A percentile compares a stretch with the other conserved stretches of the same genome.
Evolutionary conservation across 208 protist genomes (phyloP).

Genomic region (Novymonas esmeraldas): DNA sequence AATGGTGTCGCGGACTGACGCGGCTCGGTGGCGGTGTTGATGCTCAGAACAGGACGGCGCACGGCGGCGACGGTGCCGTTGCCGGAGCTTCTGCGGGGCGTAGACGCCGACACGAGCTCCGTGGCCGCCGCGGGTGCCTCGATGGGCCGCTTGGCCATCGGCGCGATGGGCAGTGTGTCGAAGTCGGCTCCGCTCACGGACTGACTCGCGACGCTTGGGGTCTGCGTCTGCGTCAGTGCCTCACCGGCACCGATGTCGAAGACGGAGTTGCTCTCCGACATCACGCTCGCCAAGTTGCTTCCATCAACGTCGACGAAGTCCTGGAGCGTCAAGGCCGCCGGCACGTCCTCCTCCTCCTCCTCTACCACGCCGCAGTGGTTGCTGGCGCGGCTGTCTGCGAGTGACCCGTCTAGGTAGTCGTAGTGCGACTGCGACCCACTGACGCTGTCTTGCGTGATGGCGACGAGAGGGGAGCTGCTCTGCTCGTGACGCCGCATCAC

Average conservation of each 20-base stretch:
- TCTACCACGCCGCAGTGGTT: neutral
- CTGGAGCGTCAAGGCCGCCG: conserved; percentile 21
- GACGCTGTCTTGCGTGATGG: conserved; percentile 2
- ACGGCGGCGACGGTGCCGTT: neutral
- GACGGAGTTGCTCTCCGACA: conserved; percentile 28
- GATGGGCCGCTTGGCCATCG: conserved; percentile 24
- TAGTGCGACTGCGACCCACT: conserved; percentile 18
- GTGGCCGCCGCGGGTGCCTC: conserved; percentile 5
- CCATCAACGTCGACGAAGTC: conserved; percentile 25
- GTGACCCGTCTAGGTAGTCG: conserved; percentile 28
- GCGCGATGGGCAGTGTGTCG: conserved; percentile 27
- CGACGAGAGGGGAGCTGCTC: conserved; percentile 14
- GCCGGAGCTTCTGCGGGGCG: no score
- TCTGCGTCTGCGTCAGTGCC: conserved; percentile 7
- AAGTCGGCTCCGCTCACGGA: conserved; percentile 34
- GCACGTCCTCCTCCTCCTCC: neutral
- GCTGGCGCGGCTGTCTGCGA: conserved; percentile 9
- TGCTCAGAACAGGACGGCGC: neutral
- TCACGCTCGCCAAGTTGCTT: conserved; percentile 14
- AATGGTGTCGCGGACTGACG: conserved; percentile 9
- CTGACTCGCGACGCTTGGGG: conserved; percentile 25
- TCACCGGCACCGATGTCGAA: conserved; percentile 29
- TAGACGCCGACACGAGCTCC: neutral
- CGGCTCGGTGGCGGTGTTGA: conserved; percentile 6
- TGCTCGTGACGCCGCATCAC: conserved; percentile 14